Base-by-base conservation (phyloP, 2,329 filamentous ascomycete genomes). In the Colletotrichum orchidophilum region DNA sequence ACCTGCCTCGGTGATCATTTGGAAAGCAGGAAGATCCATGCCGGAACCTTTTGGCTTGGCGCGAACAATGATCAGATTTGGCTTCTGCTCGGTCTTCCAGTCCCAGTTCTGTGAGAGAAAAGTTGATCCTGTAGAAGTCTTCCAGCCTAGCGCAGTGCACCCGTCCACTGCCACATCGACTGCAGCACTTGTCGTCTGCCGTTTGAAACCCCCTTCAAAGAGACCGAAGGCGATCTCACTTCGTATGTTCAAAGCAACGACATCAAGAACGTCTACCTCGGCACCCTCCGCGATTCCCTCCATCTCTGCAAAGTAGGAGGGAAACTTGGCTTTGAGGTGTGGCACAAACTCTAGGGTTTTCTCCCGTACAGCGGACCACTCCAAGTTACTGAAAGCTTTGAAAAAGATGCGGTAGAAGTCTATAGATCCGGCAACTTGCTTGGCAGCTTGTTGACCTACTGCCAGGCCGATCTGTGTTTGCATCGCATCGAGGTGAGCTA, bases 1-100 rank as follows among this genome's bases (percentile, higher is more conserved):
- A 15, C 89, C 89, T 0, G 85, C 83, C 61, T 91, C 89, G 0
- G 88, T 91, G 26, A 91, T 81, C 81, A 88, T 89, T 18, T 85
- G 78, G 67, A 90, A 85, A 1, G 80, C 80, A 0, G 87, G 87
- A 31, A 84, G 62, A 7, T 46, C 35, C 31, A 57, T 11, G 39
- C 39, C 7, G 39, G 15, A 15, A n/a, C 18, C 18, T 9, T 46
- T 15, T 18, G 39, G 39, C 3, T 21, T 46, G 5, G 39, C 39
- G 18, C 39, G 39, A 46, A 46, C 18, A 8, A 46, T 46, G 3
- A 46, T 46, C 39, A 46, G 18, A 46, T 46, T 46, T 21, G 39
- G 7, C 8, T 46, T 46, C 18, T 46, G 39, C 1, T 21, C 18
- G 18, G n/a, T 21, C 39, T 46, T 46, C 39, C 39, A 46, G 18